Evolutionary conservation across 2,329 filamentous ascomycete species (phyloP), one percentile per base, ranked within the genome.

Genomic region (Fusarium kyushuense): DNA sequence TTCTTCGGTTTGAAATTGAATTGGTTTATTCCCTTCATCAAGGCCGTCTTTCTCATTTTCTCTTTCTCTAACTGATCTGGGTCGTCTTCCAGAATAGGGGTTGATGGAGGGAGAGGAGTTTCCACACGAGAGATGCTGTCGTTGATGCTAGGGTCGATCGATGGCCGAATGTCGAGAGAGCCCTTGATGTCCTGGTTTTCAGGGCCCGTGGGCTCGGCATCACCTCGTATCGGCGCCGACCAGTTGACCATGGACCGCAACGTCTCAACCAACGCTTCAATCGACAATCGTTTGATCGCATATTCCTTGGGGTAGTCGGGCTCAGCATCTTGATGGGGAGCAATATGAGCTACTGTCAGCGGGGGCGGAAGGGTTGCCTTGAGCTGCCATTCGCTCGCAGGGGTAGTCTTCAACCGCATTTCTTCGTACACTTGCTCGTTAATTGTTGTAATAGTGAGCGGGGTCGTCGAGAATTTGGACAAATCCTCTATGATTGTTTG

Each of bases 1-100:
- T 92, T 89, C 79, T 99, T 99, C 0, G 96, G 94, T 78, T 99
- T 99, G 84, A 95, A 97, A 78, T 99, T 99, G 85, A 99, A 99
- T 65, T 93, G 91, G 49, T 90, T 89, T 55, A 97, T 91, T 3
- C 92, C 95, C 72, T 97, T 96, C 53, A 90, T 92, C 63, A 98
- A 82, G 0, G 96, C 96, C 9, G 93, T 98, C 81, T 99, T 99
- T 65, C 91, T 88, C 63, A 94, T 92, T 80, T 98, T 98, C 57
- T 94, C 93, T 78, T 92, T 96, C 75, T 98, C 96, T n/a, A 99
- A 84, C 73, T 97, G 91, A 65, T 90, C 93, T 0, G 95, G 95
- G 74, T 99, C 96, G 75, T 99, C 96, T 58, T 97, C 94, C 5
- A 89, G 80, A 4, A 90, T 81, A 21, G 89, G 91, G 0, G 92